phyloP scores from a whole-genome alignment of 163 green algal species.

The Chloromonas sp. region DNA sequence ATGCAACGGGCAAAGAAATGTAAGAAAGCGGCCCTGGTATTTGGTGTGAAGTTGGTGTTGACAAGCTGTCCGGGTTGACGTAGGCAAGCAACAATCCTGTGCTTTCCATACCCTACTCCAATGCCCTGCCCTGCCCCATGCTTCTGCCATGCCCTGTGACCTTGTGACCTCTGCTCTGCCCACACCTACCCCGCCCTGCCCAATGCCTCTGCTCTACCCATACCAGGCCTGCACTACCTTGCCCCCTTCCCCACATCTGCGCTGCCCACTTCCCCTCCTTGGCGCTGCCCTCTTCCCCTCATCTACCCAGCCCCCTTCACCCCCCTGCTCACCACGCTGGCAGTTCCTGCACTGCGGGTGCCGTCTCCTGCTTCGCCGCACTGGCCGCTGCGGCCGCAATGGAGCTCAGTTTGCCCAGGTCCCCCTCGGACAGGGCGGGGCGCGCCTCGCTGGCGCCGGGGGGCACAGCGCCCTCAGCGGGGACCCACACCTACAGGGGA shows the following conservation, averaged over 20 bases:
- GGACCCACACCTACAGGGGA: conserved; percentile 36
- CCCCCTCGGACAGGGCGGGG: conserved; percentile 15
- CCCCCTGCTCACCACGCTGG: neutral
- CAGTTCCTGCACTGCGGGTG: neutral
- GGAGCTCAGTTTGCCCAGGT: conserved; percentile 18
- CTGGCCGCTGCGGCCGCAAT: conserved; percentile 16
- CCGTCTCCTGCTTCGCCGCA: conserved; percentile 4
- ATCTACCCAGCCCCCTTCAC: no score
- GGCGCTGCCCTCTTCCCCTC: no score
- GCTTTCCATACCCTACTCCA: neutral
- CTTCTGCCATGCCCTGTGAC: no score
- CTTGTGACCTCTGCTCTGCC: no score
- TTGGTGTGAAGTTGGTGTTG: no score
- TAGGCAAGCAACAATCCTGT: neutral
- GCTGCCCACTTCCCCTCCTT: no score
- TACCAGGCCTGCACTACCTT: no score
- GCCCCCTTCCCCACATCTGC: no score
- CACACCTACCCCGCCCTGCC: no score
- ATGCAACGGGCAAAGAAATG: neutral
- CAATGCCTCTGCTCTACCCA: no score
- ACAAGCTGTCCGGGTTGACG: no score
- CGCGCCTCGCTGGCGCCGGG: neutral
- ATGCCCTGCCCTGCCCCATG: no score
- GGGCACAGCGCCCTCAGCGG: conserved; percentile 9
- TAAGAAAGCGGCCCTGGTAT: neutral